Evolutionary conservation across 1,139 yeast genomes (phyloP).

Genomic region (Arxiozyma slooffiae): DNA sequence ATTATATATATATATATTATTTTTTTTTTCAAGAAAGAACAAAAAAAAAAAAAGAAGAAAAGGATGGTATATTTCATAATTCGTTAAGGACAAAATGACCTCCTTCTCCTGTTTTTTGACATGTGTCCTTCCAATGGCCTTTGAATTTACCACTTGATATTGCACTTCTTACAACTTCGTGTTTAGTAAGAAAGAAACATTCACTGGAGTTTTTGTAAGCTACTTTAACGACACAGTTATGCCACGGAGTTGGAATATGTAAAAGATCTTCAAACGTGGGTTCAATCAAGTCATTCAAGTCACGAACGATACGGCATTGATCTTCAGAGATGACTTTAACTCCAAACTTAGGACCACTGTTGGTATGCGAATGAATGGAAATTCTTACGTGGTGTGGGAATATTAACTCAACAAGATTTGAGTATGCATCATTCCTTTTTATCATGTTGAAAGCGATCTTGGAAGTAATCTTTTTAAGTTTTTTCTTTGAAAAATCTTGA

Average conservation of each 20-base stretch:
- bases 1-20: not conserved
- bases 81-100: slow-evolving; percentile 24
- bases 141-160: slow-evolving; percentile 27
- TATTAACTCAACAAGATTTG: slow-evolving; percentile 49
- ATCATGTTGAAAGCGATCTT: slow-evolving; percentile 56
- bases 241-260: slow-evolving; percentile 64
- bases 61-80: not conserved
- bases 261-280: slow-evolving; percentile 39
- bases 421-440: slow-evolving; percentile 54
- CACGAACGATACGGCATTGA: slow-evolving; percentile 35
- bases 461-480: slow-evolving; percentile 42
- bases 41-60: too few relatives aligned
- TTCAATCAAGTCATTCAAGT: slow-evolving; percentile 33
- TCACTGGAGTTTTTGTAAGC: slow-evolving; percentile 24
- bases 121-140: slow-evolving; percentile 30
- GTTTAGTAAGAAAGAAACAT: slow-evolving; percentile 30
- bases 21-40: too few relatives aligned
- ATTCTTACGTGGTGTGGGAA: slow-evolving; percentile 52
- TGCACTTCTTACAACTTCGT: slow-evolving; percentile 31
- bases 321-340: slow-evolving; percentile 39
- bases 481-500: slow-evolving; percentile 36
- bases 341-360: slow-evolving; percentile 51
- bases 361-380: slow-evolving; percentile 53
- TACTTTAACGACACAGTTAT: slow-evolving; percentile 43
- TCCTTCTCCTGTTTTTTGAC: slow-evolving; percentile 26